phyloP scores from a whole-genome alignment of 2,329 filamentous ascomycete species.

The Trichoderma koningii region DNA sequence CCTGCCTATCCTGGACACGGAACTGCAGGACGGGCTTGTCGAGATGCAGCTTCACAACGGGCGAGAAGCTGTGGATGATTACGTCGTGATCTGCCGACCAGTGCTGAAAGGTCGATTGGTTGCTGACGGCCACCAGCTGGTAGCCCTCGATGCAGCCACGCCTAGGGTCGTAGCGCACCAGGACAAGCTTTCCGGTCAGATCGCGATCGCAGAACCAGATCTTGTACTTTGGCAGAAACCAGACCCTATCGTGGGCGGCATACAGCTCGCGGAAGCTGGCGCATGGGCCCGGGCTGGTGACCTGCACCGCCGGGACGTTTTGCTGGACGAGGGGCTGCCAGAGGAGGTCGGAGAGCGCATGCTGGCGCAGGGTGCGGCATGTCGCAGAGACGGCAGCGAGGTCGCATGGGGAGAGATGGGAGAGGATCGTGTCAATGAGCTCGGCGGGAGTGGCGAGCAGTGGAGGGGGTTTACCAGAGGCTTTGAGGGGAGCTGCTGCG shows the following conservation, averaged over 20 bases:
- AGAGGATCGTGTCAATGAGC: constrained; percentile 71
- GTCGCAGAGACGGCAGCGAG: constrained; percentile 62
- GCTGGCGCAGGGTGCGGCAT: constrained; percentile 61
- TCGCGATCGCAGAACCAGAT: constrained; percentile 83
- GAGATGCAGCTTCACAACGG: constrained; percentile 68
- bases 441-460: constrained; percentile 69
- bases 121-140: constrained; percentile 67
- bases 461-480: constrained; percentile 24
- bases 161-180: constrained; percentile 74
- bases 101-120: constrained; percentile 54
- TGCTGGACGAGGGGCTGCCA: constrained; percentile 73
- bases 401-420: constrained; percentile 64
- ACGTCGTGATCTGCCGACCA: constrained; percentile 69
- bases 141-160: constrained; percentile 80
- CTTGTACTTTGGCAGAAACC: constrained; percentile 79
- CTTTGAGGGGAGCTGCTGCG: not conserved
- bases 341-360: constrained; percentile 65
- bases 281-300: constrained; percentile 61
- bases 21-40: constrained; percentile 71
- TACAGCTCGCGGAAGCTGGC: constrained; percentile 71
- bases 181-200: constrained; percentile 71
- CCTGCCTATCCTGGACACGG: constrained; percentile 35
- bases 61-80: constrained; percentile 72
- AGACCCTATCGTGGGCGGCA: constrained; percentile 72
- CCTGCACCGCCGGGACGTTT: constrained; percentile 59